These are phyloP conservation scores for Bacidia gigantensis DNA, from an alignment of 495 filamentous ascomycete species.

Conservation along the genomic window DNA sequence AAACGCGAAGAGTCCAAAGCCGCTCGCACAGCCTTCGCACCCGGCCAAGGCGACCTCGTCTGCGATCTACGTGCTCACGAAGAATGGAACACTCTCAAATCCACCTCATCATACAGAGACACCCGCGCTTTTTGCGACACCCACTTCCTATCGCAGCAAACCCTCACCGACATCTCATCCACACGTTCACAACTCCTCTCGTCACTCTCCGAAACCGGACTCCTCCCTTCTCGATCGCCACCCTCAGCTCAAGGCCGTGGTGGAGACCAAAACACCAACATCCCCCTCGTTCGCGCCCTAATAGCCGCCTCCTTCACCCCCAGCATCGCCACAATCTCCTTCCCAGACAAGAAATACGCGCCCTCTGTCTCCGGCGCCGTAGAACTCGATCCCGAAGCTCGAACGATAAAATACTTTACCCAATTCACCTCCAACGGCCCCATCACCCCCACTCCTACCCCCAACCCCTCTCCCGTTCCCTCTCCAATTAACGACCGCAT, in stretches of 20 bases:
- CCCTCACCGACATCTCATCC: conserved; percentile 72
- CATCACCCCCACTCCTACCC: conserved; percentile 71
- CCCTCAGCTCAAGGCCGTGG: conserved; percentile 21
- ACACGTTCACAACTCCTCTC: conserved; percentile 76
- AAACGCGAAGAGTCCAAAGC: conserved; percentile 71
- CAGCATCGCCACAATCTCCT: conserved; percentile 76
- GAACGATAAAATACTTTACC: conserved; percentile 81
- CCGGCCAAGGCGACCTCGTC: conserved; percentile 71
- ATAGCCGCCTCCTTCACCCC: conserved; percentile 87
- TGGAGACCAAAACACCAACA: conserved; percentile 37
- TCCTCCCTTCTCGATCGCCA: conserved; percentile 44
- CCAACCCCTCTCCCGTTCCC: conserved; percentile 39
- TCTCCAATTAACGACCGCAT: conserved; percentile 44
- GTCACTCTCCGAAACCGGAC: conserved; percentile 72
- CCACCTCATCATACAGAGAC: conserved; percentile 40
- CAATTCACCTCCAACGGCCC: conserved; percentile 79
- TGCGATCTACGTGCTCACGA: conserved; percentile 75
- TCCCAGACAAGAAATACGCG: conserved; percentile 91
- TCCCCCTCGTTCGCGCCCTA: conserved; percentile 62
- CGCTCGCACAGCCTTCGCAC: conserved; percentile 58
- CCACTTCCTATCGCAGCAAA: conserved; percentile 75
- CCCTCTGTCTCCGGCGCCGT: conserved; percentile 72
- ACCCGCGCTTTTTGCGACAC: conserved; percentile 70
- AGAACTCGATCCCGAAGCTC: conserved; percentile 82
- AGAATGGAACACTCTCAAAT: conserved; percentile 55